Conservation (phyloP, 345 rosid species). For the Capsella bursapastoris region DNA sequence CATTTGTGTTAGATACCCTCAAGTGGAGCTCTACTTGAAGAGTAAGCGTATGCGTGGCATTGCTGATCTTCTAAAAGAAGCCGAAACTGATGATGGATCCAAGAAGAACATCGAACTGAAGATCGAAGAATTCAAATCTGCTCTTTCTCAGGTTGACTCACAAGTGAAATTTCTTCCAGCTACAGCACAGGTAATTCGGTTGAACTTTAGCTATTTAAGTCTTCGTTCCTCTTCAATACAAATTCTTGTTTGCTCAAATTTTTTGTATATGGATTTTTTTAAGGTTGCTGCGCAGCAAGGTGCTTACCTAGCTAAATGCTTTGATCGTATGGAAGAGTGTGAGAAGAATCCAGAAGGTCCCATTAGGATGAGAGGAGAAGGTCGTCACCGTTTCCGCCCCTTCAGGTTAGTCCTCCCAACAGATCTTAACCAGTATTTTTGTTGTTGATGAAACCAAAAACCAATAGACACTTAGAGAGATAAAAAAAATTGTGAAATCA, state of each 20-base stretch:
- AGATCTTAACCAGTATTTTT: too few species aligned
- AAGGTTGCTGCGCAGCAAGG: constrained; percentile 99
- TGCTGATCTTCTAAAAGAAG: constrained; percentile 70
- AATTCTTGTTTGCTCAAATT: not conserved
- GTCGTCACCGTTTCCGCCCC: constrained; percentile 95
- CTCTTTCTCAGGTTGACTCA: constrained; percentile 85
- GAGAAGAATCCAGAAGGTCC: constrained; percentile 95
- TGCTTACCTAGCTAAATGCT: constrained; percentile 85
- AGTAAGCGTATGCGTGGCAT: constrained; percentile 65
- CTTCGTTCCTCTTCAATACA: constrained; percentile 1
- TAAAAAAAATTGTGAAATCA: not conserved
- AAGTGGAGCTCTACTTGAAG: constrained; percentile 84
- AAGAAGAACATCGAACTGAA: constrained; percentile 70
- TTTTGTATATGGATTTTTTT: not conserved
- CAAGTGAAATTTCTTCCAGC: constrained; percentile 95
- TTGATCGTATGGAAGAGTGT: constrained; percentile 89
- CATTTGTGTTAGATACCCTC: constrained; percentile 90
- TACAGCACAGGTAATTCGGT: constrained; percentile 78
- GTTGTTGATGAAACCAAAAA: not conserved
- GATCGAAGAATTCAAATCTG: constrained; percentile 79
- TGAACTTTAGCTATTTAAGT: not conserved
- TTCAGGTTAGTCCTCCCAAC: constrained; percentile 60
- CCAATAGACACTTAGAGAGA: not conserved
- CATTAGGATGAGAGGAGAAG: constrained; percentile 85
- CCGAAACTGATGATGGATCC: constrained; percentile 62